Base-by-base conservation (phyloP, 371 early-diverging fungal species). In the Gilbertella persicaria region DNA sequence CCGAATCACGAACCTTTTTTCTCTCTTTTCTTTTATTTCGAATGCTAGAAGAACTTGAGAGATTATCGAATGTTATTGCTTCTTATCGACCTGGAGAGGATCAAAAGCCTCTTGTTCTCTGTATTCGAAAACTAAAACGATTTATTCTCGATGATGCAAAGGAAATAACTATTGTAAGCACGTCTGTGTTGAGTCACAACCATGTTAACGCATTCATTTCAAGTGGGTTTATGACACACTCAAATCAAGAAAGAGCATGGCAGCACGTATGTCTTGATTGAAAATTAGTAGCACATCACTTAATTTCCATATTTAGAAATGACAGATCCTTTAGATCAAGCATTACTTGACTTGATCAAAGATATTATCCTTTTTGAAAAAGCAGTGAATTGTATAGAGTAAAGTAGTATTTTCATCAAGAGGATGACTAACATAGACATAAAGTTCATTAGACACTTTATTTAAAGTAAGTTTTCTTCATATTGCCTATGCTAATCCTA, bases 301-400 rank as follows among this genome's bases (percentile, higher is more conserved):
- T 16, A 39, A 53, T 42, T 50, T 39, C 42, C 16, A 39, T 50
- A 21, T 43, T 37, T 45, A 53, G 45, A 42, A 45, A 60, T 64
- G 36, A 50, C 54, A 51, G 67, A 75, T 55, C 52, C 58, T 21
- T 35, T 75, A 21, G 64, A 64, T 44, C 51, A 45, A 19, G 62
- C 66, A 13, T 42, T 75, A 12, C 43, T 68, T 29, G 57, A 64
- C 20, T 48, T 75, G 17, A 46, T 75, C 12, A 58, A 55, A 44
- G 67, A 71, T 36, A 53, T 50, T 41, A 46, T 75, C 33, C 54
- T 47, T 4, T 71, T 66, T 48, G 56, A 62, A 39, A 69, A 68
- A 45, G 62, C 68, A 17, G 54, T 66, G 5, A 37, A 49, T 12
- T 51, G 55, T 12, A 57, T 64, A 50, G 64, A 63, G 73, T 68